These are phyloP conservation scores for Lipomyces spencermartinsiae DNA, from an alignment of 805 yeast species.

Conservation along the genomic window DNA sequence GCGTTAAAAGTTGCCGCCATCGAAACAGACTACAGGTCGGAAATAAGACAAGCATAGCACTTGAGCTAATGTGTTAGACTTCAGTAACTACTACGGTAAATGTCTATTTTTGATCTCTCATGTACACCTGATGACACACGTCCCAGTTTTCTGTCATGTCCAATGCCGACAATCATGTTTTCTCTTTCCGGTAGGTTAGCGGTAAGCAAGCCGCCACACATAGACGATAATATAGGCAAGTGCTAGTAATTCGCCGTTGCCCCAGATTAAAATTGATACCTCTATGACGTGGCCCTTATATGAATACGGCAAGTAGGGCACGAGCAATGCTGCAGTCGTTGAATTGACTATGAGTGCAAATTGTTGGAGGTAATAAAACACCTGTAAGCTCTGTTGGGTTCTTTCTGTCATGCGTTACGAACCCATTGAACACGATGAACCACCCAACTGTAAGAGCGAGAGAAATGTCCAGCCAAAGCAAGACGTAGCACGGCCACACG, in stretches of 20 bases:
- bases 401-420: slow-evolving; percentile 48
- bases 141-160: background rate
- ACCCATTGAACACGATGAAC: slow-evolving; percentile 62
- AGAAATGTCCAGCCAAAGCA: slow-evolving; percentile 76
- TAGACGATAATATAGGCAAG: slow-evolving; percentile 61
- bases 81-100: too few species aligned
- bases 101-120: too few species aligned
- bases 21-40: too few species aligned
- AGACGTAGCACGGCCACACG: slow-evolving; percentile 60
- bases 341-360: slow-evolving; percentile 78
- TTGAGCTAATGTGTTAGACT: too few species aligned
- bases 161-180: slow-evolving; percentile 51
- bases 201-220: slow-evolving; percentile 62
- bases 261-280: slow-evolving; percentile 68
- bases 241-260: slow-evolving; percentile 72
- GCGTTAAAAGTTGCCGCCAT: slow-evolving; percentile 72
- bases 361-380: slow-evolving; percentile 71
- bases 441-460: slow-evolving; percentile 65
- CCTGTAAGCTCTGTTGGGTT: slow-evolving; percentile 57
- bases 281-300: slow-evolving; percentile 60
- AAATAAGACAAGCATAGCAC: slow-evolving; percentile 44
- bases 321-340: slow-evolving; percentile 67
- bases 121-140: background rate
- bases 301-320: slow-evolving; percentile 52
- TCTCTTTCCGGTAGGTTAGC: slow-evolving; percentile 58